Evolutionary conservation across 495 filamentous ascomycete genomes (phyloP).

Genomic region (Talaromyces adpressus): DNA sequence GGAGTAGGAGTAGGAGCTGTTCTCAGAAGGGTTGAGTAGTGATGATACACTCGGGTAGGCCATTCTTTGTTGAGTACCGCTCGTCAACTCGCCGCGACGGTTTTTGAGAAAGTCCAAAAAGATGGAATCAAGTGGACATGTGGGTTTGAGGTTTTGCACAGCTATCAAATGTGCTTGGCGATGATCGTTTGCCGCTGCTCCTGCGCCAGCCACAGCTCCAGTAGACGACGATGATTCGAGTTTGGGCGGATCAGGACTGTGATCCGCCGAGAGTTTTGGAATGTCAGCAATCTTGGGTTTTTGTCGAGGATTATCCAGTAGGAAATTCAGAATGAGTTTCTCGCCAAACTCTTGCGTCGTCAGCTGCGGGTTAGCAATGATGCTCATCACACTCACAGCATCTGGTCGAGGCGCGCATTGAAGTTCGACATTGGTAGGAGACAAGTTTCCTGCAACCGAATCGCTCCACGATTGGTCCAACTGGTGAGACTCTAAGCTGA

Average conservation of each 20-base stretch:
- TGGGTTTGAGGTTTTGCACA: constrained; percentile 53
- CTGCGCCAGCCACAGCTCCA: neutral
- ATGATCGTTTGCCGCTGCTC: constrained; percentile 15
- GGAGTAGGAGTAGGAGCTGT: constrained; percentile 55
- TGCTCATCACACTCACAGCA: neutral
- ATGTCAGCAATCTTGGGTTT: constrained; percentile 32
- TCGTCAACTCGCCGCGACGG: constrained; percentile 53
- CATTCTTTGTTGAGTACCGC: constrained; percentile 54
- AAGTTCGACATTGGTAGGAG: neutral
- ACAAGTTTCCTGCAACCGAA: neutral
- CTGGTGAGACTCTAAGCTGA: neutral
- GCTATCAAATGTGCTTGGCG: constrained; percentile 35
- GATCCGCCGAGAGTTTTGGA: constrained; percentile 21
- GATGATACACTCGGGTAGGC: constrained; percentile 71
- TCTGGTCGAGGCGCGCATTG: neutral
- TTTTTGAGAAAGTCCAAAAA: constrained; percentile 72
- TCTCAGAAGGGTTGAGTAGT: constrained; percentile 58
- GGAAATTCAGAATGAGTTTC: constrained; percentile 60
- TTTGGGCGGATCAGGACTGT: constrained; percentile 20
- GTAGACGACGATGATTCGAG: constrained; percentile 9
- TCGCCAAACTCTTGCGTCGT: constrained; percentile 17
- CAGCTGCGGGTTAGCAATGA: neutral
- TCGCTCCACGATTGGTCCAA: neutral
- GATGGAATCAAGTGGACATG: constrained; percentile 66
- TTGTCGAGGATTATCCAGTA: constrained; percentile 49